Conservation (phyloP, 345 rosid genomes). For the Ricinus communis region DNA sequence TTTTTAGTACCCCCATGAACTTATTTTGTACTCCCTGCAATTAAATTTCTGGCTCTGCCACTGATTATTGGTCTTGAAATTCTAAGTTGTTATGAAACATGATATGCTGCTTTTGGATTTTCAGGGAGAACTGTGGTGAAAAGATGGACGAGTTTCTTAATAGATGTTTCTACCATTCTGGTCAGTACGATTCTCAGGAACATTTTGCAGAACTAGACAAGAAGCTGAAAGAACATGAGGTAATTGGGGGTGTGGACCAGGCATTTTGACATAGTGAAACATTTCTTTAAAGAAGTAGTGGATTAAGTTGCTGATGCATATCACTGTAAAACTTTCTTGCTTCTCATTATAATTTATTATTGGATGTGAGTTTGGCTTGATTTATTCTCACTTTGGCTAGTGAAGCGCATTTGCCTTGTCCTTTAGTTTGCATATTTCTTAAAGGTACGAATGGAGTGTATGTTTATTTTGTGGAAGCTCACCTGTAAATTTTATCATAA, state of each 20-base stretch:
- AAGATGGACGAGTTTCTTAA: slow-evolving; percentile 94
- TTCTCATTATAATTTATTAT: neutral
- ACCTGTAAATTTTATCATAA: neutral
- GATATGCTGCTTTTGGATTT: slow-evolving; percentile 29
- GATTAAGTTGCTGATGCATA: slow-evolving; percentile 6
- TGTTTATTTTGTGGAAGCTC: too few species aligned
- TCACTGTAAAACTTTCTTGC: neutral
- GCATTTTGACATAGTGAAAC: neutral
- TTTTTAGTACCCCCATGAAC: too few species aligned
- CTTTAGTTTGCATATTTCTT: neutral
- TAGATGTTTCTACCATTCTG: slow-evolving; percentile 96
- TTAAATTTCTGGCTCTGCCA: too few species aligned
- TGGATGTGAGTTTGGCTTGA: neutral
- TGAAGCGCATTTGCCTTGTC: neutral
- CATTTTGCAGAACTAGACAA: slow-evolving; percentile 73
- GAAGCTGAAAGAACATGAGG: slow-evolving; percentile 89
- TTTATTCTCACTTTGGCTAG: neutral
- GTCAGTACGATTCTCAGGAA: slow-evolving; percentile 86
- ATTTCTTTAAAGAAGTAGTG: slow-evolving; percentile 12
- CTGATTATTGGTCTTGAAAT: neutral
- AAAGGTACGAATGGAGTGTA: too few species aligned
- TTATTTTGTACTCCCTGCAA: too few species aligned
- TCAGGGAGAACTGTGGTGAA: slow-evolving; percentile 86
- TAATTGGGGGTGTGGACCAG: slow-evolving; percentile 26
- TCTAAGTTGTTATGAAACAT: neutral